Percentiles rank a stretch among this genome's conserved stretches.
These are phyloP conservation scores for Plantago elongata DNA, from an alignment of 257 asterid genomes.

Conservation along the genomic window DNA sequence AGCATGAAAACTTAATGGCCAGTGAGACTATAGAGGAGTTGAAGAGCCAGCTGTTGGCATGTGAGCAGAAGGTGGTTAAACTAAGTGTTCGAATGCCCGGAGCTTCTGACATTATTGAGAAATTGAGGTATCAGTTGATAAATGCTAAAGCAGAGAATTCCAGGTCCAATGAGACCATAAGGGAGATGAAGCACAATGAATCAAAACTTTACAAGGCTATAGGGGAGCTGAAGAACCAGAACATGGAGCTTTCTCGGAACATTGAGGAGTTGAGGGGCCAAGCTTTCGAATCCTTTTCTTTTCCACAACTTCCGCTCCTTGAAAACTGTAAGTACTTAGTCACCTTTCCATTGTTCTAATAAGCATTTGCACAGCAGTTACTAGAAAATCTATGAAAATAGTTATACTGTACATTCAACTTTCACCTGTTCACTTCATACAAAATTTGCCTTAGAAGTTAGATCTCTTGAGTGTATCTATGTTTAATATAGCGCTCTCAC, in stretches of 20 bases:
- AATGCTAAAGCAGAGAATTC: background rate
- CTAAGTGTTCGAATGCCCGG: background rate
- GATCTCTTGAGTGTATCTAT: too few relatives aligned
- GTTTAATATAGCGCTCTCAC: too few relatives aligned
- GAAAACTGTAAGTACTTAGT: too few relatives aligned
- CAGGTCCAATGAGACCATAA: background rate
- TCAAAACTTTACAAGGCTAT: background rate
- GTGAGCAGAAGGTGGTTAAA: background rate
- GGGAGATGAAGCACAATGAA: background rate
- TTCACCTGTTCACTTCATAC: too few relatives aligned
- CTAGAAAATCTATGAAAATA: too few relatives aligned
- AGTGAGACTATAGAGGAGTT: background rate
- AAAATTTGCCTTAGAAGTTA: too few relatives aligned
- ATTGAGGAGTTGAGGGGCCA: background rate
- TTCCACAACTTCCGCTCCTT: too few relatives aligned
- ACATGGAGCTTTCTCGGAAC: background rate
- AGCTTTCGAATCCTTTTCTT: background rate
- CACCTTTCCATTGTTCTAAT: too few relatives aligned
- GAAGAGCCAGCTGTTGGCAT: background rate
- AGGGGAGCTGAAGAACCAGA: background rate
- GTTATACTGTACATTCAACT: too few relatives aligned
- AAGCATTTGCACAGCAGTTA: too few relatives aligned
- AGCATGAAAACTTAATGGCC: background rate
- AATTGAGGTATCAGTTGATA: background rate
- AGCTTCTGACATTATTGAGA: background rate